These are phyloP conservation scores for Ajuga reptans DNA, from an alignment of 305 asterid genomes.

Conservation along the genomic window DNA sequence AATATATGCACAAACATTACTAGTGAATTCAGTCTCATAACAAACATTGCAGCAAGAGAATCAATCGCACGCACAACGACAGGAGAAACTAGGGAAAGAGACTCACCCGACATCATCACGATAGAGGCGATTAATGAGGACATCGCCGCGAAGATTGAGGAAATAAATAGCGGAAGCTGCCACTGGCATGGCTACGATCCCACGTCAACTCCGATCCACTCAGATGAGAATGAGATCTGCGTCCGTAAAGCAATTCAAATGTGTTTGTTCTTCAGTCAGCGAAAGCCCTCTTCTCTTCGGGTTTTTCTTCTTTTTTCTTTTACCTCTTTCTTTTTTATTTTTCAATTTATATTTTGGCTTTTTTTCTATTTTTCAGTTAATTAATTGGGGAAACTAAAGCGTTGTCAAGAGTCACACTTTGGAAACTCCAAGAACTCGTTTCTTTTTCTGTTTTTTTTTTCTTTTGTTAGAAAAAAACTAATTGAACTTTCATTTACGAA, in stretches of 20 bases:
- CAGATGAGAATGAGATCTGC: constrained; percentile 30
- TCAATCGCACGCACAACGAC: background rate
- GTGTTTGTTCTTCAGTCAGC: constrained; percentile 24
- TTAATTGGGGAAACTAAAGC: too few relatives aligned
- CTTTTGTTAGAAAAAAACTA: too few relatives aligned
- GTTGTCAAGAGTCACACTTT: too few relatives aligned
- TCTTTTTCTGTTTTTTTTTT: too few relatives aligned
- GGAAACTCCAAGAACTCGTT: too few relatives aligned
- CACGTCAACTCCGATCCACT: constrained; percentile 33
- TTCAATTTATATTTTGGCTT: too few relatives aligned
- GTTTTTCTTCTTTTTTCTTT: background rate
- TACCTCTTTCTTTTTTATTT: background rate
- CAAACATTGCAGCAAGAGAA: background rate
- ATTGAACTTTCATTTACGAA: too few relatives aligned
- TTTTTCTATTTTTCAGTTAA: too few relatives aligned
- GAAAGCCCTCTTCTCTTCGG: constrained; percentile 15
- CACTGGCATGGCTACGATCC: constrained; percentile 71
- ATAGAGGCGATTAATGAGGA: constrained; percentile 94
- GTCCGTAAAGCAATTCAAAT: constrained; percentile 14
- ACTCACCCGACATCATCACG: constrained; percentile 97
- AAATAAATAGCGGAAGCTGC: constrained; percentile 97
- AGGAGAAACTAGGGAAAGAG: background rate
- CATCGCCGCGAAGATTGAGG: constrained; percentile 96
- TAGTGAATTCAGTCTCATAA: constrained; percentile 5
- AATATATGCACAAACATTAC: background rate